phyloP scores from a whole-genome alignment of 768 basidiomycete genomes.

The Lactarius indigo region DNA sequence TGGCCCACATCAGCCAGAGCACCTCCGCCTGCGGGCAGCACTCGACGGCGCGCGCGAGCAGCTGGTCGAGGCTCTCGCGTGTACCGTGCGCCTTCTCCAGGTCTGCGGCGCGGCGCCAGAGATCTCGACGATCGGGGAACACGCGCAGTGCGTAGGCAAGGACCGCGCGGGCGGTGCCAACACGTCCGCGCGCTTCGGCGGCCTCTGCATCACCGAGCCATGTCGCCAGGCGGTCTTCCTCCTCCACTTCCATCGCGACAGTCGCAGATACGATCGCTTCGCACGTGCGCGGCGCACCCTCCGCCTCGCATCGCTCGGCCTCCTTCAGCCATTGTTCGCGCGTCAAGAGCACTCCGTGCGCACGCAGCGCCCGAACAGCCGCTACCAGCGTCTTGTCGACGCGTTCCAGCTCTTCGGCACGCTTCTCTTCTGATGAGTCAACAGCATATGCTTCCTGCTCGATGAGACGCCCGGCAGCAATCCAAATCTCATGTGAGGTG shows the following conservation, averaged over 20 bases:
- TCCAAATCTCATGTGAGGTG: constrained; percentile 98
- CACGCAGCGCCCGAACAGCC: constrained; percentile 73
- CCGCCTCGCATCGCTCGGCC: constrained; percentile 85
- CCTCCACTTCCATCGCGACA: constrained; percentile 89
- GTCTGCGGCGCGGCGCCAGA: constrained; percentile 92
- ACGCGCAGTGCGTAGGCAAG: constrained; percentile 89
- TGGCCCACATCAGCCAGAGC: constrained; percentile 96
- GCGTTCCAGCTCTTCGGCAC: constrained; percentile 59
- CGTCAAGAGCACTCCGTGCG: constrained; percentile 78
- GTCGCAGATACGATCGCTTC: constrained; percentile 96
- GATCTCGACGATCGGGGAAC: constrained; percentile 77
- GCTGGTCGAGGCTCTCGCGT: constrained; percentile 74
- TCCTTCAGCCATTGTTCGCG: constrained; percentile 97
- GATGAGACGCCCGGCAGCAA: constrained; percentile 87
- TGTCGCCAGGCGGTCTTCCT: constrained; percentile 85
- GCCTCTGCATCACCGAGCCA: constrained; percentile 92
- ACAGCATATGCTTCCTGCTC: constrained; percentile 71
- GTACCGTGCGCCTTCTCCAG: constrained; percentile 91
- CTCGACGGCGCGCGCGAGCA: constrained; percentile 78
- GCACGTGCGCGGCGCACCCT: constrained; percentile 81
- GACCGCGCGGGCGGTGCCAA: constrained; percentile 84
- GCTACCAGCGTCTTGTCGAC: constrained; percentile 90
- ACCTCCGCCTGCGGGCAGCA: constrained; percentile 95
- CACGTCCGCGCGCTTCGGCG: constrained; percentile 65
- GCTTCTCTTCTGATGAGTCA: constrained; percentile 48